phyloP scores from a whole-genome alignment of 2,329 filamentous ascomycete species.

The Chrysosporium queenslandicum region DNA sequence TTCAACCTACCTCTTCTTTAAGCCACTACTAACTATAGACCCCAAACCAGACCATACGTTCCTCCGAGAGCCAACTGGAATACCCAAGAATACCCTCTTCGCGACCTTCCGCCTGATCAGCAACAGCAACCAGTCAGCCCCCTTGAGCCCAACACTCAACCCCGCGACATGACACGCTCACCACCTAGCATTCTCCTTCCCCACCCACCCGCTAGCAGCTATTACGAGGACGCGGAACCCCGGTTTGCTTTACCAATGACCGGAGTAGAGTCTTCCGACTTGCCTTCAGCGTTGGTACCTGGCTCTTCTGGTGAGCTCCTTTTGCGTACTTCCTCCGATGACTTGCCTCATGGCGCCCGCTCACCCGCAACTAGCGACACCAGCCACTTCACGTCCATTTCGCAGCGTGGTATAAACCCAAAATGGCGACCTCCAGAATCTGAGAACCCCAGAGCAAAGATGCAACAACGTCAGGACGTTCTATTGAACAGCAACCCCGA shows the following conservation, averaged over 20 bases:
- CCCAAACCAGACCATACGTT: constrained; percentile 27
- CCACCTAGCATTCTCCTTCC: constrained; percentile 24
- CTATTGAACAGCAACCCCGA: constrained; percentile 74
- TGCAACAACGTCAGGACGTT: constrained; percentile 56
- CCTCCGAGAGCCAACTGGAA: constrained; percentile 40
- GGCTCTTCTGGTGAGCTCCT: constrained; percentile 33
- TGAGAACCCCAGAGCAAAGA: constrained; percentile 37
- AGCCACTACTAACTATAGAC: constrained; percentile 2
- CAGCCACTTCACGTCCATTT: constrained; percentile 82
- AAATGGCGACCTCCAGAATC: constrained; percentile 55
- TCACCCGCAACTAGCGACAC: constrained; percentile 69
- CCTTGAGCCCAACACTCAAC: constrained; percentile 20
- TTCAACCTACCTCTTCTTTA: too few relatives aligned
- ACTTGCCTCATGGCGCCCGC: constrained; percentile 52
- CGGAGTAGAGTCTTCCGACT: constrained; percentile 8
- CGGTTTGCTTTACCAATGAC: constrained; percentile 54
- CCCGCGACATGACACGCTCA: constrained; percentile 18
- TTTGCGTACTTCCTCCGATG: constrained; percentile 49
- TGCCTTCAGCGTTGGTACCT: constrained; percentile 29
- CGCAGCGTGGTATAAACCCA: constrained; percentile 78
- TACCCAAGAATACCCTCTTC: constrained; percentile 10
- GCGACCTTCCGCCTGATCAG: constrained; percentile 3
- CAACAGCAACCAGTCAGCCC: constrained; percentile 17
- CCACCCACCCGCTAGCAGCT: constrained; percentile 42
- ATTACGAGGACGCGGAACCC: constrained; percentile 91